These are phyloP conservation scores for Paecilomyces fulvus DNA, from an alignment of 2,329 filamentous ascomycete species.

Conservation along the genomic window DNA sequence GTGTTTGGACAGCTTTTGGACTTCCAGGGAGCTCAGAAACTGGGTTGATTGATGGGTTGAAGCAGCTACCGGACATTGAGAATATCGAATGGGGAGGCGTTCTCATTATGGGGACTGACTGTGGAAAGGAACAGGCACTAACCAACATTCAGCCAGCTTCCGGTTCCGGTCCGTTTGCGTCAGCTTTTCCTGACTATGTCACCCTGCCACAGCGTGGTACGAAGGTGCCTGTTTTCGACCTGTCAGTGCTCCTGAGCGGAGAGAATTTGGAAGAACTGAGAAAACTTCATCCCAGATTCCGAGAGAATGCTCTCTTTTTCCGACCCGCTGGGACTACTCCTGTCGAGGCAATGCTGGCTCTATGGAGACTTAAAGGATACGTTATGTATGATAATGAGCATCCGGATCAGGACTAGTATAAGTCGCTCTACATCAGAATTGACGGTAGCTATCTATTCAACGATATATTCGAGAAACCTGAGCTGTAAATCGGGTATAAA, in stretches of 20 bases:
- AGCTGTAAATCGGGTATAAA: neutral
- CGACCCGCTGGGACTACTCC: constrained; percentile 20
- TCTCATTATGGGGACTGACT: constrained; percentile 13
- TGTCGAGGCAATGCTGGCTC: constrained; percentile 22
- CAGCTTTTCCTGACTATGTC: constrained; percentile 18
- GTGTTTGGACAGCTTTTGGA: constrained; percentile 20
- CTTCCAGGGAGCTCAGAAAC: constrained; percentile 11
- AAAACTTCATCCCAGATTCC: constrained; percentile 18
- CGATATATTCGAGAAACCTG: neutral
- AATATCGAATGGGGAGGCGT: constrained; percentile 25
- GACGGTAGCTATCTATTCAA: neutral
- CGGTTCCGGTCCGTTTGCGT: neutral
- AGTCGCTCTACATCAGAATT: constrained; percentile 1
- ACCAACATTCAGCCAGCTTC: neutral
- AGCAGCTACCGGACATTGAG: constrained; percentile 13
- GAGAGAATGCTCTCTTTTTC: constrained; percentile 27
- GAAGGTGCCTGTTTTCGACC: constrained; percentile 30
- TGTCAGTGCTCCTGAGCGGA: constrained; percentile 22
- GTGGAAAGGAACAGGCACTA: neutral
- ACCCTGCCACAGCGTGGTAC: constrained; percentile 19
- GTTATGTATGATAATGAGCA: constrained; percentile 10
- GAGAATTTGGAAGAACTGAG: constrained; percentile 22
- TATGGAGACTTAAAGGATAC: constrained; percentile 33
- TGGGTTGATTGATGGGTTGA: constrained; percentile 14
- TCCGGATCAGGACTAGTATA: constrained; percentile 6